These are phyloP conservation scores for Monilinia laxa DNA, from an alignment of 2,329 filamentous ascomycete genomes.

Conservation along the genomic window DNA sequence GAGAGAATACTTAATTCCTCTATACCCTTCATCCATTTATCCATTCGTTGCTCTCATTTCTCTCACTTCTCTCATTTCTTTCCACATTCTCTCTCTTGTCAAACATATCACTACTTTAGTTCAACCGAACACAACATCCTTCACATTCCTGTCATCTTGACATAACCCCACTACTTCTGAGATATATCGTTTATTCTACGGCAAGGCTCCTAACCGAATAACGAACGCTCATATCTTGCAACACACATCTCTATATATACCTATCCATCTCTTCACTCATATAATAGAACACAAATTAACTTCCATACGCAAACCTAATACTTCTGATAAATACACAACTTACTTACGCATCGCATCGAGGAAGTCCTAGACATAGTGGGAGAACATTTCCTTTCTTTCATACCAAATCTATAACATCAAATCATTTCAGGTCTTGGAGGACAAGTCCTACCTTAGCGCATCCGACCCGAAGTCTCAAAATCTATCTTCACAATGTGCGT, in stretches of 20 bases:
- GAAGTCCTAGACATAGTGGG: slow-evolving; percentile 13
- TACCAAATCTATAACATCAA: slow-evolving; percentile 9
- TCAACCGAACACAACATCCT: slow-evolving; percentile 7
- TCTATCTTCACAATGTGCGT: slow-evolving; percentile 50
- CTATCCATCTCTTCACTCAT: neutral
- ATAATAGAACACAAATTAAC: neutral
- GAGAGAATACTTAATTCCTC: slow-evolving; percentile 24
- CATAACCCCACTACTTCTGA: neutral
- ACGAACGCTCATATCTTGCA: slow-evolving; percentile 7
- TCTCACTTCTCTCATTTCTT: neutral
- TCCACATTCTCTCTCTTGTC: slow-evolving; percentile 18
- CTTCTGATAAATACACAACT: neutral
- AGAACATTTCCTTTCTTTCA: slow-evolving; percentile 9
- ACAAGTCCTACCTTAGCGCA: slow-evolving; percentile 9
- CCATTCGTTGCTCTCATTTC: neutral
- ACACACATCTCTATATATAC: slow-evolving; percentile 2
- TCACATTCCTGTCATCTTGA: slow-evolving; percentile 20
- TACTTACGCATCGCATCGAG: neutral
- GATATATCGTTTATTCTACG: slow-evolving; percentile 11
- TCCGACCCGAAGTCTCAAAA: slow-evolving; percentile 7
- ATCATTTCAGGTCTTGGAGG: slow-evolving; percentile 9
- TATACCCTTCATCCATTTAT: slow-evolving; percentile 1
- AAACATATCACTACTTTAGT: slow-evolving; percentile 13
- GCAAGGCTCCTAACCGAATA: slow-evolving; percentile 13
- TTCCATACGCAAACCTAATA: no score